Conservation (phyloP, 495 filamentous ascomycete species). For the Penicillium flavigenum region DNA sequence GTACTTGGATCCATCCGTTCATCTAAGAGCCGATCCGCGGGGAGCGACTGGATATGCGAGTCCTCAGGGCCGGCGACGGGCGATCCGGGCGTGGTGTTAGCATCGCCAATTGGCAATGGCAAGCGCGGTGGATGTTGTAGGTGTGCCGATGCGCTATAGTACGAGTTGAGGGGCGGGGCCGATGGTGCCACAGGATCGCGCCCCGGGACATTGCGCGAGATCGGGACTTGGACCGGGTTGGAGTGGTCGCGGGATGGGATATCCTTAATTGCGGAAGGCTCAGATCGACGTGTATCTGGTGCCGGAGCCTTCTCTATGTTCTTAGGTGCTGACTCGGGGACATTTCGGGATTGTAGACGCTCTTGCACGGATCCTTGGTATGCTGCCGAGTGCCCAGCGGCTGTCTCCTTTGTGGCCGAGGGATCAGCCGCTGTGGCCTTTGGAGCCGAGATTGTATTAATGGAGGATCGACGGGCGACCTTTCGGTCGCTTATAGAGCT, state of each 20-base stretch:
- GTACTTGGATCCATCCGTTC: slow-evolving; percentile 45
- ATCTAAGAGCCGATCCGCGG: slow-evolving; percentile 50
- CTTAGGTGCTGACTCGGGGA: slow-evolving; percentile 27
- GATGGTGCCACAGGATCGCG: slow-evolving; percentile 43
- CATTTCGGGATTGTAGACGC: slow-evolving; percentile 41
- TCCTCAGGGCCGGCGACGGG: slow-evolving; percentile 68
- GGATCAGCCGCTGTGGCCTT: slow-evolving; percentile 46
- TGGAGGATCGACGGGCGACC: slow-evolving; percentile 41
- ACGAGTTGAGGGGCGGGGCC: slow-evolving; percentile 47
- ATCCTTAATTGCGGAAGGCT: slow-evolving; percentile 27
- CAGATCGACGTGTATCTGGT: slow-evolving; percentile 25
- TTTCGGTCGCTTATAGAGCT: slow-evolving; percentile 35
- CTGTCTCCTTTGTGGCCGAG: slow-evolving; percentile 44
- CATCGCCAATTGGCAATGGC: slow-evolving; percentile 88
- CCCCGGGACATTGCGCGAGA: slow-evolving; percentile 33
- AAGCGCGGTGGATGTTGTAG: slow-evolving; percentile 78
- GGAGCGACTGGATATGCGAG: slow-evolving; percentile 50
- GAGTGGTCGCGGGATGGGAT: slow-evolving; percentile 36
- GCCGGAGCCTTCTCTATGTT: slow-evolving; percentile 23
- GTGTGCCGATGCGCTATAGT: slow-evolving; percentile 52
- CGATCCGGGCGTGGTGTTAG: slow-evolving; percentile 79
- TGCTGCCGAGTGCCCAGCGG: slow-evolving; percentile 40
- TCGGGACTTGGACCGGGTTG: slow-evolving; percentile 54
- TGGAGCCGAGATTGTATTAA: slow-evolving; percentile 38
- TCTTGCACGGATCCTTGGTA: slow-evolving; percentile 40